phyloP scores from a whole-genome alignment of 129 eudicot genomes.

The Smallanthus sonchifolius region DNA sequence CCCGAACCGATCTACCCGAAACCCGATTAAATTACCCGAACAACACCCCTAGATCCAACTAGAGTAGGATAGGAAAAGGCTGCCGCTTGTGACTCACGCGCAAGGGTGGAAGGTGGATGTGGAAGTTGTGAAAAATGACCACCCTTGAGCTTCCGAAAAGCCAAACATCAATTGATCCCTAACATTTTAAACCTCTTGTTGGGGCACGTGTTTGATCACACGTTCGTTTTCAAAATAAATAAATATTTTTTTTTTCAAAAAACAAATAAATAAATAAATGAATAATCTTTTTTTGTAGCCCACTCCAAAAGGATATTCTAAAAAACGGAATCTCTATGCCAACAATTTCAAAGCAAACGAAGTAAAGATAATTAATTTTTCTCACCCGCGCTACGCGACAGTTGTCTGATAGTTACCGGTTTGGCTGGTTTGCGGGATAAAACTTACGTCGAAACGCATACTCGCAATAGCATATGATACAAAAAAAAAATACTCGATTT shows the following conservation, averaged over 20 bases:
- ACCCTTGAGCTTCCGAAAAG: slow-evolving; percentile 35
- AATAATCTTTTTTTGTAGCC: no score
- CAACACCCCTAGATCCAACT: neutral
- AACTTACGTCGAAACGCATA: no score
- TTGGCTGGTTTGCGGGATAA: neutral
- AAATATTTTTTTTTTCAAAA: no score
- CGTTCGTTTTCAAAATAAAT: neutral
- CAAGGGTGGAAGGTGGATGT: neutral
- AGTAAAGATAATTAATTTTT: neutral
- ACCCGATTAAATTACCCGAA: no score
- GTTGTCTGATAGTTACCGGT: no score
- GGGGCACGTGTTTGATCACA: slow-evolving; percentile 22
- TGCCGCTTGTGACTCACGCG: neutral
- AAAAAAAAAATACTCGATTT: no score
- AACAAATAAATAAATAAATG: no score
- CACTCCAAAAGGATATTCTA: slow-evolving; percentile 25
- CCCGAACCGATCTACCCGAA: no score
- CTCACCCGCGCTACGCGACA: no score
- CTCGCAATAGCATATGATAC: no score
- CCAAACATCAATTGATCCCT: slow-evolving; percentile 18
- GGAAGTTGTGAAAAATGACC: slow-evolving; percentile 28
- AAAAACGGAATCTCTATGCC: slow-evolving; percentile 22
- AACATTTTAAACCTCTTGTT: neutral
- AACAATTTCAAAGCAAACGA: neutral
- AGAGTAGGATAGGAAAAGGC: neutral